Percentiles rank a stretch among this genome's conserved stretches.
Evolutionary conservation across 495 filamentous ascomycete genomes (phyloP).

Genomic region (Opeltia flavorubescens): DNA sequence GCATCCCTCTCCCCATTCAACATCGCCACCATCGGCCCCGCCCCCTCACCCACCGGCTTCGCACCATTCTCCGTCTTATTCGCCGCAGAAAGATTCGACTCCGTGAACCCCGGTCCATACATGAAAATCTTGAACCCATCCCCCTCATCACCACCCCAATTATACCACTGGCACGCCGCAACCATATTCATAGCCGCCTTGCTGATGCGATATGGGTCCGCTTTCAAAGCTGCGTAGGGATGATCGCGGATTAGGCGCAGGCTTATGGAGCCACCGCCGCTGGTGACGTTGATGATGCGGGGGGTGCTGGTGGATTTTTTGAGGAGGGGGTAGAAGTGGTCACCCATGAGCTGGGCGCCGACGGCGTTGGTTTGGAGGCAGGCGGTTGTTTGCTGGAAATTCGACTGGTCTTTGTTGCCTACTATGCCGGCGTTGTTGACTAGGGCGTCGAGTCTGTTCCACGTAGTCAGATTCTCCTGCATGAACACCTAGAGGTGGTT

Average conservation of each 20-base stretch:
- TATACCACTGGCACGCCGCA: slow-evolving; percentile 13
- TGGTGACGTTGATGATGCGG: slow-evolving; percentile 20
- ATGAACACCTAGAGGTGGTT: too few species aligned
- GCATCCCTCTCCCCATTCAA: not conserved
- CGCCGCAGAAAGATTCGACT: slow-evolving; percentile 13
- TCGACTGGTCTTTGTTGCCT: slow-evolving; percentile 1
- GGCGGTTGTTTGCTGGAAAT: slow-evolving; percentile 2
- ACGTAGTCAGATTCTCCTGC: too few species aligned
- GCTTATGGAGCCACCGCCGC: slow-evolving; percentile 17
- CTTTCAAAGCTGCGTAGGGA: slow-evolving; percentile 7
- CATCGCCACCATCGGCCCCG: not conserved
- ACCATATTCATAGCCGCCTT: slow-evolving; percentile 32
- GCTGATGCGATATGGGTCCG: slow-evolving; percentile 18
- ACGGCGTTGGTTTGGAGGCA: slow-evolving; percentile 20
- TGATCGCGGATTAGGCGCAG: slow-evolving; percentile 15
- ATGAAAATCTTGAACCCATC: slow-evolving; percentile 16
- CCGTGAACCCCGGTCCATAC: slow-evolving; percentile 16
- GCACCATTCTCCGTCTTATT: slow-evolving; percentile 16
- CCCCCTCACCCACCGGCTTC: slow-evolving; percentile 1
- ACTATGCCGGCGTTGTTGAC: slow-evolving; percentile 24
- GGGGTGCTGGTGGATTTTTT: slow-evolving; percentile 15
- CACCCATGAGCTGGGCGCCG: slow-evolving; percentile 15
- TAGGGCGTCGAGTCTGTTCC: slow-evolving; percentile 14
- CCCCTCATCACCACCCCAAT: slow-evolving; percentile 6
- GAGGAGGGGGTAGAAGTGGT: slow-evolving; percentile 20